Percentiles rank a stretch among this genome's conserved stretches.
These are phyloP conservation scores for Phytophthora sp. DNA, from an alignment of 352 stramenopile genomes.

Conservation along the genomic window DNA sequence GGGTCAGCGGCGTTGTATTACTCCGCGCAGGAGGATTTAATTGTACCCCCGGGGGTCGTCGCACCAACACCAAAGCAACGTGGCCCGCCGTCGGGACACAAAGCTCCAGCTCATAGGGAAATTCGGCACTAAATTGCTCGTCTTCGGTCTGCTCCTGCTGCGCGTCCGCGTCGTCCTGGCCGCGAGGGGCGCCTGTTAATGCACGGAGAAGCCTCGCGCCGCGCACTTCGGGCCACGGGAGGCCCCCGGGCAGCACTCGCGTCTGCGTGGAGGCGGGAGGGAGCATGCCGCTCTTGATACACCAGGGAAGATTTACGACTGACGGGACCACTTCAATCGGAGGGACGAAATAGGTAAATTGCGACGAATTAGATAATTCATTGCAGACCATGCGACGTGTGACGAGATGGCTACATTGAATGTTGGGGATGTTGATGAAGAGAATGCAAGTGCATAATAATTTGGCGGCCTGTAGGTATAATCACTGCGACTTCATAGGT, in stretches of 20 bases:
- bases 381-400: conserved; percentile 5
- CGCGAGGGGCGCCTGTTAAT: conserved; percentile 9
- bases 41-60: conserved; percentile 14
- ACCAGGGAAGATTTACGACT: conserved; percentile 5
- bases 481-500: too few relatives aligned
- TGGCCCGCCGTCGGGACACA: conserved; percentile 62
- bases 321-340: conserved; percentile 4
- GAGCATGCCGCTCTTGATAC: background rate
- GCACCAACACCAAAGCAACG: conserved; percentile 64
- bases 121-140: conserved; percentile 7
- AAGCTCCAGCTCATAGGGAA: conserved; percentile 58
- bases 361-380: background rate
- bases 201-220: conserved; percentile 40
- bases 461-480: background rate
- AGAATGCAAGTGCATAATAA: background rate
- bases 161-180: conserved; percentile 2
- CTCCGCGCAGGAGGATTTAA: conserved; percentile 9
- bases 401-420: background rate
- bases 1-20: conserved; percentile 3
- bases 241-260: conserved; percentile 30
- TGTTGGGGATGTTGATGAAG: background rate
- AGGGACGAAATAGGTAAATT: conserved; percentile 1
- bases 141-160: conserved; percentile 2
- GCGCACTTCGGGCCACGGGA: conserved; percentile 59
- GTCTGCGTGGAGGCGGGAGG: conserved; percentile 5